A percentile compares a stretch with the other conserved stretches of the same genome.
These are phyloP conservation scores for Kwoniella dejecticola DNA, from an alignment of 768 basidiomycete genomes.

Conservation along the genomic window DNA sequence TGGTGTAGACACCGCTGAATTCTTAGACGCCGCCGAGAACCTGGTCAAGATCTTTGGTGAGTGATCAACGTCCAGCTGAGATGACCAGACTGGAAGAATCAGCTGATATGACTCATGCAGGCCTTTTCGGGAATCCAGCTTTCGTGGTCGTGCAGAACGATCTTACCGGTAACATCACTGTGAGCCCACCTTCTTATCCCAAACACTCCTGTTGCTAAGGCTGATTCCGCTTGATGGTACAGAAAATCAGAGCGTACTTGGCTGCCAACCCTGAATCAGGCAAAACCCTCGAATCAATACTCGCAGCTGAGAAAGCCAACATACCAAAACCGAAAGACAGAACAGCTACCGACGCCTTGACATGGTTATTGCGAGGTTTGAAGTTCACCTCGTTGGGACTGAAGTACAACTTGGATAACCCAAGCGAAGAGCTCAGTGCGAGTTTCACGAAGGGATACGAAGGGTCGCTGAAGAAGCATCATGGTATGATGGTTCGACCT, in stretches of 20 bases:
- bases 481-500: slow-evolving; percentile 63
- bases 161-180: slow-evolving; percentile 86
- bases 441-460: slow-evolving; percentile 84
- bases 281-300: slow-evolving; percentile 77
- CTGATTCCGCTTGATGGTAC: too few relatives aligned
- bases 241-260: slow-evolving; percentile 91
- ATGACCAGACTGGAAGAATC: background rate
- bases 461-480: slow-evolving; percentile 76
- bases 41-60: slow-evolving; percentile 87
- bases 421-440: slow-evolving; percentile 65
- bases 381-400: slow-evolving; percentile 75
- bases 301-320: slow-evolving; percentile 77
- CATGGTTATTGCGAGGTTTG: slow-evolving; percentile 87
- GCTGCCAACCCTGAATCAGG: slow-evolving; percentile 67
- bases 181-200: too few relatives aligned
- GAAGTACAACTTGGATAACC: slow-evolving; percentile 68
- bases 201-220: too few relatives aligned
- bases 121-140: slow-evolving; percentile 80
- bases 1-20: slow-evolving; percentile 83
- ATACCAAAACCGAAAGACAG: slow-evolving; percentile 65
- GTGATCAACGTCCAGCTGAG: slow-evolving; percentile 36
- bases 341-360: slow-evolving; percentile 81
- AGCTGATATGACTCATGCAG: slow-evolving; percentile 56
- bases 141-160: slow-evolving; percentile 83
- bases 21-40: slow-evolving; percentile 85